Evolutionary conservation across 2,329 filamentous ascomycete species (phyloP).

Genomic region (Paraphaeosphaeria sporulosa): DNA sequence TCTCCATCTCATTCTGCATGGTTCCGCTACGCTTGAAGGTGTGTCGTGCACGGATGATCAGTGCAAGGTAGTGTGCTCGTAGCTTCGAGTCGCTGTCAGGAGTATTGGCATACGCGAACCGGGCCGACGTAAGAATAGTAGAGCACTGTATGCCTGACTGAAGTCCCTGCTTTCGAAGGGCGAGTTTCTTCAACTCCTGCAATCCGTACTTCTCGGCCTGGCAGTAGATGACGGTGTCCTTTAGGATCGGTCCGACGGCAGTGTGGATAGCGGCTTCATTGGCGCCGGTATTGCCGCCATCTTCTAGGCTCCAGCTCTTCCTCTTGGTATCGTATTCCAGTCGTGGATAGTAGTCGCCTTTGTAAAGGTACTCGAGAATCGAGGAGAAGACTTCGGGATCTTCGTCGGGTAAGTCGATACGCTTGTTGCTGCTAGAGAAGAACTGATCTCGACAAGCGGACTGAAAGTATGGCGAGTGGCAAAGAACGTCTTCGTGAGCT

Average conservation of each 20-base stretch:
- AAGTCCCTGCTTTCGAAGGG: conserved; percentile 87
- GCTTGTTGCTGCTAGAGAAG: conserved; percentile 68
- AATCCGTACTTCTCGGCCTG: conserved; percentile 84
- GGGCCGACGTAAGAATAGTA: conserved; percentile 86
- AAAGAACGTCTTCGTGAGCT: conserved; percentile 86
- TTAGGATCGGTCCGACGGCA: conserved; percentile 71
- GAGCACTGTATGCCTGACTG: conserved; percentile 83
- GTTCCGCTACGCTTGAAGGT: conserved; percentile 94
- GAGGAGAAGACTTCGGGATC: conserved; percentile 91
- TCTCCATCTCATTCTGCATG: conserved; percentile 95
- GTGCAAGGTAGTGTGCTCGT: conserved; percentile 86
- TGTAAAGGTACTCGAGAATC: conserved; percentile 90
- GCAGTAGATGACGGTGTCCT: conserved; percentile 91
- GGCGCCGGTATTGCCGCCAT: conserved; percentile 52
- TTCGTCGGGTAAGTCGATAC: conserved; percentile 82
- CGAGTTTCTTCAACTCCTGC: conserved; percentile 82
- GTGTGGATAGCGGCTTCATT: conserved; percentile 67
- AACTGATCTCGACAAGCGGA: conserved; percentile 69
- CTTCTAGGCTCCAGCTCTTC: conserved; percentile 84
- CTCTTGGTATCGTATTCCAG: conserved; percentile 82
- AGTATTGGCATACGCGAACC: conserved; percentile 88
- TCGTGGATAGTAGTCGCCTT: conserved; percentile 89
- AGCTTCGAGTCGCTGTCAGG: conserved; percentile 91
- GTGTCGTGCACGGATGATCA: conserved; percentile 86
- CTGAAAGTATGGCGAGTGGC: conserved; percentile 80